These are phyloP conservation scores for Beauveria medogensis DNA, from an alignment of 2,329 filamentous ascomycete species.

Conservation along the genomic window DNA sequence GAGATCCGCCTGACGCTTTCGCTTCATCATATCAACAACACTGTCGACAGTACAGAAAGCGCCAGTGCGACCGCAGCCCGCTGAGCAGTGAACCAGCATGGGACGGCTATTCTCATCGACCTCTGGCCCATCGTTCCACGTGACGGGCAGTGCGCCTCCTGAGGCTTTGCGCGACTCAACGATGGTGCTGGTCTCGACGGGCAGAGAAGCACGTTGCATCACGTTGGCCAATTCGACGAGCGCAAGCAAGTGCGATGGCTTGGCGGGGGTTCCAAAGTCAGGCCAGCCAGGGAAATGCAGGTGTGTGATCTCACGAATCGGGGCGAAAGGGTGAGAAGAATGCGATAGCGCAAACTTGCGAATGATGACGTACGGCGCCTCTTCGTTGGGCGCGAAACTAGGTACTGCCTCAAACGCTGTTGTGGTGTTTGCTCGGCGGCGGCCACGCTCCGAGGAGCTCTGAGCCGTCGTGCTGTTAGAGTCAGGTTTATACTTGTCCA, in stretches of 20 bases:
- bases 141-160: constrained; percentile 25
- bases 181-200: constrained; percentile 34
- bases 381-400: constrained; percentile 29
- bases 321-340: constrained; percentile 66
- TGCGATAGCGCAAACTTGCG: constrained; percentile 83
- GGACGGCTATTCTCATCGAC: constrained; percentile 49
- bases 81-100: constrained; percentile 89
- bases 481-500: constrained; percentile 42
- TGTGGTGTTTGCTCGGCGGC: constrained; percentile 47
- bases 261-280: constrained; percentile 87
- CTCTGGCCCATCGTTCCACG: constrained; percentile 54
- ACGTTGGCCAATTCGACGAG: constrained; percentile 82
- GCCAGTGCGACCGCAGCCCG: constrained; percentile 89
- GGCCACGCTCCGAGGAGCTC: constrained; percentile 29
- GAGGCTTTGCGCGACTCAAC: constrained; percentile 21
- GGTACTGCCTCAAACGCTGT: constrained; percentile 32
- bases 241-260: constrained; percentile 77
- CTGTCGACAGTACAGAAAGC: constrained; percentile 96
- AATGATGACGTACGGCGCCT: constrained; percentile 69
- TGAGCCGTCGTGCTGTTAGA: constrained; percentile 22
- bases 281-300: constrained; percentile 96
- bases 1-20: constrained; percentile 49
- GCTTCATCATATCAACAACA: constrained; percentile 92
- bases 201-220: constrained; percentile 54
- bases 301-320: constrained; percentile 87